Base-by-base conservation (phyloP, 305 asterid genomes). In the Rubia tinctorum region DNA sequence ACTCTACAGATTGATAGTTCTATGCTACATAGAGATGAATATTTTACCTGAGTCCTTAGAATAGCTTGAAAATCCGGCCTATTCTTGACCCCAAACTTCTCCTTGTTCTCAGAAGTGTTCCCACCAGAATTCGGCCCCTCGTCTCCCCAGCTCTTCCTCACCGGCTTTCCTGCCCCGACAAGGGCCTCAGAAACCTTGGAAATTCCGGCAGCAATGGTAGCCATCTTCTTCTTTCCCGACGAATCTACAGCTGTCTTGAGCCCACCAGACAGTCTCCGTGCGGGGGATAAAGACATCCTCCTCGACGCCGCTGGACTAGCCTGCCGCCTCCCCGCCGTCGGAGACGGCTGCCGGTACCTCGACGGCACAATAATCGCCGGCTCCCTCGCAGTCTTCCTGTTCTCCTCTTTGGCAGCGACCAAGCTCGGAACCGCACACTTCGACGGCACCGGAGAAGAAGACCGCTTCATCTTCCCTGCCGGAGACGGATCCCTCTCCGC, bases 61-160 rank as follows among this genome's bases (percentile, higher is more conserved):
- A 94, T 89, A 44, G 97, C 97, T 81, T 94, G 91, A 64, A 90
- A 73, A 81, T 94, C 97, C 0, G 87, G 88, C 76, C 80, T 88
- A 76, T 75, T 85, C 84, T 75, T 88, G 2, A 80, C 51, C 42
- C 76, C 88, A 8, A 68, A 23, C 85, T 84, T 89, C 27, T 88
- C 93, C 72, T 81, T 84, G 17, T 71, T 75, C 77, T 87, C 93
- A 8, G 86, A 84, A 74, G 86, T 75, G 17, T 82, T 86, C 42
- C 88, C 84, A 17, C 83, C 69, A 7, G 77, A 78, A 72, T 74
- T 76, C 5, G 88, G 76, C 25, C 90, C 91, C 72, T 87, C 97
- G 63, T 87, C 96, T 94, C 99, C 96, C 97, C 99, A 94, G 71
- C 89, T 90, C 86, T 89, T 94, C 86, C 99, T 84, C 75, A 82